A percentile compares a stretch with the other conserved stretches of the same genome.
Conservation (phyloP, 2,329 filamentous ascomycete genomes). For the Coniochaeta sp. region DNA sequence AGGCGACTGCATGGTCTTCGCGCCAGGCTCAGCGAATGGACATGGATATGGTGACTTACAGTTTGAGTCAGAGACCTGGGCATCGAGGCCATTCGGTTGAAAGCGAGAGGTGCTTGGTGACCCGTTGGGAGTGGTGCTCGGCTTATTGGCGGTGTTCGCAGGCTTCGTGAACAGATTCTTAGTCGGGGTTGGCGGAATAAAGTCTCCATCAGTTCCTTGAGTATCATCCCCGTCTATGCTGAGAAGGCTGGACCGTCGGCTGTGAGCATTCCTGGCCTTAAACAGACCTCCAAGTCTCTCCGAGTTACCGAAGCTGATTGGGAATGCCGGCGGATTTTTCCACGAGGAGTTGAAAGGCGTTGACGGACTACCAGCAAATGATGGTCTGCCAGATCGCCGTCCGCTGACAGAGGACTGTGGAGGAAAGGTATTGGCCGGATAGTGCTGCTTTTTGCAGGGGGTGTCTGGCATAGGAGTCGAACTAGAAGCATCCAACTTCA, state of each 20-base stretch:
- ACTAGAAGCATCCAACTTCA: conserved; percentile 36
- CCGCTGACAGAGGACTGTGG: conserved; percentile 48
- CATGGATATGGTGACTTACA: conserved; percentile 31
- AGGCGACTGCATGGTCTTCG: neutral
- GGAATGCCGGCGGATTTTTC: conserved; percentile 19
- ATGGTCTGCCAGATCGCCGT: conserved; percentile 57
- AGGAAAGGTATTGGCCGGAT: conserved; percentile 61
- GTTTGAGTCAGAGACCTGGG: conserved; percentile 16
- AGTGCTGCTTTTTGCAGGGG: conserved; percentile 81
- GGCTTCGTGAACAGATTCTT: conserved; percentile 53
- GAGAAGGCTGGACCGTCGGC: conserved; percentile 61
- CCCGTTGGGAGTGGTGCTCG: conserved; percentile 8
- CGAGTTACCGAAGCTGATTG: conserved; percentile 39
- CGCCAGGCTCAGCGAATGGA: neutral
- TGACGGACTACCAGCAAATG: conserved; percentile 65
- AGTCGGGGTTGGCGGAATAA: conserved; percentile 86
- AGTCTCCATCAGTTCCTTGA: conserved; percentile 51
- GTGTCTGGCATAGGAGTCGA: conserved; percentile 75
- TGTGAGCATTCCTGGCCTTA: conserved; percentile 38
- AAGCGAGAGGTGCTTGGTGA: conserved; percentile 4
- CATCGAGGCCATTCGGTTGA: conserved; percentile 8
- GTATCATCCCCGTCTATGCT: conserved; percentile 68
- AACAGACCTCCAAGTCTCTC: conserved; percentile 63
- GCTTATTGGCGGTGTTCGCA: conserved; percentile 12
- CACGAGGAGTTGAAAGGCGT: conserved; percentile 69